Base-by-base conservation (phyloP, 768 basidiomycete species). In the Lactarius sanguifluus region DNA sequence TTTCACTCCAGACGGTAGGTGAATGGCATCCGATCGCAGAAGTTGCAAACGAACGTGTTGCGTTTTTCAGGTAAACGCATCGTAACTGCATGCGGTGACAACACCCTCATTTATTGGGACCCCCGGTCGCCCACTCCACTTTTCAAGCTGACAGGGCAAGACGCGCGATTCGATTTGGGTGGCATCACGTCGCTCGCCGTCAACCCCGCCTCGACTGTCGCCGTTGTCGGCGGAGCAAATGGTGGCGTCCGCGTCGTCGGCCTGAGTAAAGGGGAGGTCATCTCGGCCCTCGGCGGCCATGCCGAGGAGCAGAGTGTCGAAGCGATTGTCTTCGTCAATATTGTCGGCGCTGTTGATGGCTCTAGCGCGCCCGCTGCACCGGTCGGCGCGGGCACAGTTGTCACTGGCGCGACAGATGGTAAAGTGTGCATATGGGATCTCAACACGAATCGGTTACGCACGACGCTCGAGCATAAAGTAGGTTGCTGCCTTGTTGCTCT, bases 361-460 rank as follows among this genome's bases (percentile, higher is more conserved):
- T 81, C 84, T 5, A 83, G 83, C 15, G 68, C 71, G 15, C 79
- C 86, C 9, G 80, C 77, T 5, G 83, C 85, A 0, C 80, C 79
- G 28, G 73, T 78, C 1, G 82, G 84, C 2, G 82, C 84, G 8
- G 86, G 85, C 9, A 85, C 92, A 23, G 87, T 88, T 13, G 86
- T 93, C 0, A 94, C 91, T 2, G 96, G 92, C 13, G 94, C 86
- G 5, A 98, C 96, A 5, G 97, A 99, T 73, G 94, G 95, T 0
- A 96, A 94, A 74, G 90, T 88, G 20, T 94, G 91, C 71, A 87
- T 98, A 40, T 99, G 96, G 95, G 97, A 99, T 78, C 81, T 96
- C 52, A 83, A 83, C 59, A 96, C 93, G 30, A 92, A 92, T 83
- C 83, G 91, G 68, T 75, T 95, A 60, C 84, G 97, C 64, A 83